Percentiles rank a stretch among this genome's conserved stretches.
Conservation (phyloP, 73 alveolate genomes). For the Tetrahymena thermophila region DNA sequence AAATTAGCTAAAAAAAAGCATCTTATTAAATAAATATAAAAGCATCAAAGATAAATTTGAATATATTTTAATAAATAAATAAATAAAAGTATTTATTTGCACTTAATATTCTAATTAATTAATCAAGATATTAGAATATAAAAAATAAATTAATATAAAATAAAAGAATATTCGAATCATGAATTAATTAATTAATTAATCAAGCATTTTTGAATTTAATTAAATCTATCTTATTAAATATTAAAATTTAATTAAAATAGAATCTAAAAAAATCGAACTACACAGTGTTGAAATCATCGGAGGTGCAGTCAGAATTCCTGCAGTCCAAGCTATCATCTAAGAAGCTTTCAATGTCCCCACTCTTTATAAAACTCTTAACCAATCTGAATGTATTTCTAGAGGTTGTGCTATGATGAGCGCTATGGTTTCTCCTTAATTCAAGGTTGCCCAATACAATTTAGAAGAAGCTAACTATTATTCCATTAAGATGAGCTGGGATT, state of each 20-base stretch:
- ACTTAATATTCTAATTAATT: too few relatives aligned
- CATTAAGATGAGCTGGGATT: constrained; percentile 73
- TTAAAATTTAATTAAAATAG: constrained; percentile 8
- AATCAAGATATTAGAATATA: neutral
- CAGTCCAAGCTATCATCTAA: constrained; percentile 73
- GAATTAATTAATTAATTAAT: neutral
- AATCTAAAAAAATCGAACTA: constrained; percentile 56
- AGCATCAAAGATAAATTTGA: neutral
- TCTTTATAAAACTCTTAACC: constrained; percentile 90
- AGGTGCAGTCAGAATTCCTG: constrained; percentile 93
- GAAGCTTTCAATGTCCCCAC: constrained; percentile 78
- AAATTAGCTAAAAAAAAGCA: neutral
- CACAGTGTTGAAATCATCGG: constrained; percentile 95
- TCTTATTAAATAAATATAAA: neutral
- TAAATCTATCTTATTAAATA: neutral
- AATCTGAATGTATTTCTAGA: constrained; percentile 95
- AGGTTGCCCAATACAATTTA: constrained; percentile 75
- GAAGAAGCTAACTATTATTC: constrained; percentile 78
- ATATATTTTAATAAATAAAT: too few relatives aligned
- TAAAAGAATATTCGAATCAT: neutral
- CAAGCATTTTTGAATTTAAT: neutral
- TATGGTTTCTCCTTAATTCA: constrained; percentile 92
- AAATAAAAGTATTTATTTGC: too few relatives aligned
- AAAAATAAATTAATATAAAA: neutral
- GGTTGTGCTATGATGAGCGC: constrained; percentile 98